These are phyloP conservation scores for Stenogyne calaminthoides DNA, from an alignment of 305 asterid species.

Conservation along the genomic window DNA sequence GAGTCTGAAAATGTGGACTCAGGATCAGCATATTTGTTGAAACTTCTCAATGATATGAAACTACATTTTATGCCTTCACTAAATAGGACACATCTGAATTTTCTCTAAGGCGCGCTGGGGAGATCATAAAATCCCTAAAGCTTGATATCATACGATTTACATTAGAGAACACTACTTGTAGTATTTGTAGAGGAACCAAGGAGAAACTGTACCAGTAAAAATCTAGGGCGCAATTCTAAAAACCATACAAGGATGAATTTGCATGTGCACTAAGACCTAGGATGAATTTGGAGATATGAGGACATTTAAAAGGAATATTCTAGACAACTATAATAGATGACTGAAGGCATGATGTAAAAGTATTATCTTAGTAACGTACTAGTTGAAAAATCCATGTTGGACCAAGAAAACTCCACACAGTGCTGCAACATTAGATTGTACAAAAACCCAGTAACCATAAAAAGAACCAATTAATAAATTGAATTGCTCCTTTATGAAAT, in stretches of 20 bases:
- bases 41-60: slow-evolving; percentile 18
- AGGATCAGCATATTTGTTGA: slow-evolving; percentile 26
- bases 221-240: neutral
- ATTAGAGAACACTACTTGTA: neutral
- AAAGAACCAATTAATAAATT: neutral
- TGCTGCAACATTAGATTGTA: neutral
- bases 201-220: neutral
- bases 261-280: neutral
- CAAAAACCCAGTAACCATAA: neutral
- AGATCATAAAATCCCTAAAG: neutral
- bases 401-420: neutral
- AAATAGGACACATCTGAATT: neutral
- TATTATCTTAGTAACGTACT: neutral
- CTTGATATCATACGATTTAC: neutral
- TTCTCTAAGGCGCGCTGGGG: neutral
- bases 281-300: neutral
- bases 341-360: neutral
- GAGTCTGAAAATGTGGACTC: slow-evolving; percentile 54
- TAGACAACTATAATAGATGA: neutral
- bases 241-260: neutral
- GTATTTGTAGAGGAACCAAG: neutral
- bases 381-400: neutral
- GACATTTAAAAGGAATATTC: slow-evolving; percentile 1
- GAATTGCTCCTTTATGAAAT: neutral
- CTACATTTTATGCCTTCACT: neutral